These are phyloP conservation scores for Fusarium mexicanum DNA, from an alignment of 2,329 filamentous ascomycete genomes.

Conservation along the genomic window DNA sequence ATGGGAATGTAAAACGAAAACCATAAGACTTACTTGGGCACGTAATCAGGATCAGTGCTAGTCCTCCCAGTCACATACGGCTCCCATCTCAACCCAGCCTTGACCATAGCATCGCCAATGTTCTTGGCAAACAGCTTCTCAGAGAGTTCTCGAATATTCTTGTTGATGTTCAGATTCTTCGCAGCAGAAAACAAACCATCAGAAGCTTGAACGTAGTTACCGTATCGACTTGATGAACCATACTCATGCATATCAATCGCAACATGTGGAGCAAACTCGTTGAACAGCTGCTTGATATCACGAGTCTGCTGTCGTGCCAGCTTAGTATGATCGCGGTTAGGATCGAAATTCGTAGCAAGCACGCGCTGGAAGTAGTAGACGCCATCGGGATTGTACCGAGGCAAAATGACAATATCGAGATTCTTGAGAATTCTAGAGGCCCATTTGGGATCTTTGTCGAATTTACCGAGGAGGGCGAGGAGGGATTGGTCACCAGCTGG, in stretches of 20 bases:
- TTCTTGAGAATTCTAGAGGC: constrained; percentile 41
- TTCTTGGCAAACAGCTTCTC: constrained; percentile 44
- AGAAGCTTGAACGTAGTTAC: constrained; percentile 38
- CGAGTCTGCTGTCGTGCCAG: constrained; percentile 46
- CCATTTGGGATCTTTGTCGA: constrained; percentile 45
- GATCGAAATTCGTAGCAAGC: constrained; percentile 44
- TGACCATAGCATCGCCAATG: constrained; percentile 44
- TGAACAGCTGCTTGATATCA: constrained; percentile 44
- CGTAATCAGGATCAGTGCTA: constrained; percentile 21
- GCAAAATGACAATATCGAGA: constrained; percentile 45
- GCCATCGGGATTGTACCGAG: constrained; percentile 48
- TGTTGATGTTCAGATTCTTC: constrained; percentile 49
- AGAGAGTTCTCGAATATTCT: constrained; percentile 42
- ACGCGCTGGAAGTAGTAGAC: constrained; percentile 48
- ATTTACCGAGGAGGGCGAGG: constrained; percentile 45
- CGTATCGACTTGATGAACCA: constrained; percentile 31
- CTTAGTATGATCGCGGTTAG: constrained; percentile 48
- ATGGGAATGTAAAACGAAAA: fast-evolving
- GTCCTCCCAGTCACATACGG: constrained; percentile 42
- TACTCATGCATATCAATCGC: constrained; percentile 49
- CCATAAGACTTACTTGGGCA: background rate
- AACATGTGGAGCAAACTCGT: constrained; percentile 44
- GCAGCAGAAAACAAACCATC: constrained; percentile 48
- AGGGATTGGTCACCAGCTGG: constrained; percentile 46
- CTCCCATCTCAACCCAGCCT: constrained; percentile 42